These are phyloP conservation scores for Stemphylium beticola DNA, from an alignment of 2,329 filamentous ascomycete species.

Conservation along the genomic window DNA sequence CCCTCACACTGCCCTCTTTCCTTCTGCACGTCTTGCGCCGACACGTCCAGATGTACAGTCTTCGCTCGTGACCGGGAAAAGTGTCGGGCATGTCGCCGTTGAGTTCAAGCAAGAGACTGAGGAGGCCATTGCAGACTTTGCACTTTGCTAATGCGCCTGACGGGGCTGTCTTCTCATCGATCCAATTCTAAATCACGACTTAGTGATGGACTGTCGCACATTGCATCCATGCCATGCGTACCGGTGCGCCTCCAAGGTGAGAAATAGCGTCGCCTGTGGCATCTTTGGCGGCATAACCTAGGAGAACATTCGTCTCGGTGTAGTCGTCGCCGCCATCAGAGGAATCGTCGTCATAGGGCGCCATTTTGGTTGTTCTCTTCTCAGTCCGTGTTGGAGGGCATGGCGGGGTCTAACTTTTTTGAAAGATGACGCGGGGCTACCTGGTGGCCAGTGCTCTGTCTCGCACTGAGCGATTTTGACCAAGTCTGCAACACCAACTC, in stretches of 20 bases:
- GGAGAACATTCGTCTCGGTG: conserved; percentile 82
- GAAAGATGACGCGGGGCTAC: conserved; percentile 13
- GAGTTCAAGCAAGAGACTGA: conserved; percentile 86
- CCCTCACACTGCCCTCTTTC: conserved; percentile 81
- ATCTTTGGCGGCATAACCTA: conserved; percentile 87
- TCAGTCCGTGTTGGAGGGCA: not conserved
- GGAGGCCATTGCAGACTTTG: conserved; percentile 81
- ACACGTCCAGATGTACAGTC: conserved; percentile 87
- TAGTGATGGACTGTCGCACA: conserved; percentile 14
- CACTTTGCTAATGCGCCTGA: conserved; percentile 81
- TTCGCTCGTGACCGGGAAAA: conserved; percentile 85
- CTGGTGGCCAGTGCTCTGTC: conserved; percentile 14
- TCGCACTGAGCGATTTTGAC: conserved; percentile 29
- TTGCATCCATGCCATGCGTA: conserved; percentile 58
- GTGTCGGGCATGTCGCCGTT: conserved; percentile 87
- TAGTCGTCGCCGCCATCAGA: conserved; percentile 72
- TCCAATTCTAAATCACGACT: conserved; percentile 68
- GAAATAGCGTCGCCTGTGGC: conserved; percentile 82
- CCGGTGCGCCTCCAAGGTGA: conserved; percentile 84
- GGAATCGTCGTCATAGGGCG: conserved; percentile 85
- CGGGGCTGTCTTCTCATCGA: conserved; percentile 73
- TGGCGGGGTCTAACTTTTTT: conserved; percentile 20
- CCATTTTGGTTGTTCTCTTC: conserved; percentile 57
- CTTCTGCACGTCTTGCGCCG: conserved; percentile 77
- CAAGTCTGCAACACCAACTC: conserved; percentile 19